Evolutionary conservation across 2,329 filamentous ascomycete species (phyloP).

Genomic region (Aspergillus persii): DNA sequence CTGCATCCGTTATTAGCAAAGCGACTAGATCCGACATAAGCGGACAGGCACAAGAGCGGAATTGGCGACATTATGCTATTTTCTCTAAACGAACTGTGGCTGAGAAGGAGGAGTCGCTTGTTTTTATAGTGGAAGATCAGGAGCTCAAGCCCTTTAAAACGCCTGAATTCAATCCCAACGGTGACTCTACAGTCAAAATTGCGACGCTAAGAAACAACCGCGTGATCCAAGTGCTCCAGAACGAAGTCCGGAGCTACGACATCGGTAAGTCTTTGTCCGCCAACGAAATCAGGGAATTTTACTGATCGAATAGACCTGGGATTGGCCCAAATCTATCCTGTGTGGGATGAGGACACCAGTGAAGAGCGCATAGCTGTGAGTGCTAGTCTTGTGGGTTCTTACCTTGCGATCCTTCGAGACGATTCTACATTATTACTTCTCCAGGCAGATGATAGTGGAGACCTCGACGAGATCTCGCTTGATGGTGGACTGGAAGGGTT

Average conservation of each 20-base stretch:
- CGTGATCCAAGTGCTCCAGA: conserved; percentile 82
- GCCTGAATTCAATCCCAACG: conserved; percentile 88
- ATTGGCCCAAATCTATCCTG: conserved; percentile 84
- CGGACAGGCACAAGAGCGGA: conserved; percentile 55
- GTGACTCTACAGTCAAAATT: conserved; percentile 81
- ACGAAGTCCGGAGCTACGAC: conserved; percentile 87
- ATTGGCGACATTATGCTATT: conserved; percentile 72
- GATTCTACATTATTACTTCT: conserved; percentile 78
- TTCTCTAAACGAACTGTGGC: conserved; percentile 66
- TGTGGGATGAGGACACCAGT: conserved; percentile 86
- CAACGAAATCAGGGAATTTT: conserved; percentile 1
- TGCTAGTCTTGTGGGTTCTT: conserved; percentile 83
- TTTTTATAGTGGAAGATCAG: conserved; percentile 71
- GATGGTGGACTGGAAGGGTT: conserved; percentile 58
- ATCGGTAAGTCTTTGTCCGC: conserved; percentile 60
- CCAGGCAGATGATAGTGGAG: conserved; percentile 74
- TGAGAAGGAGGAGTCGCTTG: conserved; percentile 72
- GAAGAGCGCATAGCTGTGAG: conserved; percentile 71
- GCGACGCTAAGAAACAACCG: conserved; percentile 77
- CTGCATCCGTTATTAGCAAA: conserved; percentile 57
- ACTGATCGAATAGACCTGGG: conserved; percentile 64
- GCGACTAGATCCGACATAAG: conserved; percentile 47
- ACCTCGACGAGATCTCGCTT: conserved; percentile 77
- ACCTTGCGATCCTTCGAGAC: conserved; percentile 77
- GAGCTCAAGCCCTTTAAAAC: conserved; percentile 73